Evolutionary conservation across 176 grass and related monocot species (phyloP).

Genomic region (Oryza glumipatula): DNA sequence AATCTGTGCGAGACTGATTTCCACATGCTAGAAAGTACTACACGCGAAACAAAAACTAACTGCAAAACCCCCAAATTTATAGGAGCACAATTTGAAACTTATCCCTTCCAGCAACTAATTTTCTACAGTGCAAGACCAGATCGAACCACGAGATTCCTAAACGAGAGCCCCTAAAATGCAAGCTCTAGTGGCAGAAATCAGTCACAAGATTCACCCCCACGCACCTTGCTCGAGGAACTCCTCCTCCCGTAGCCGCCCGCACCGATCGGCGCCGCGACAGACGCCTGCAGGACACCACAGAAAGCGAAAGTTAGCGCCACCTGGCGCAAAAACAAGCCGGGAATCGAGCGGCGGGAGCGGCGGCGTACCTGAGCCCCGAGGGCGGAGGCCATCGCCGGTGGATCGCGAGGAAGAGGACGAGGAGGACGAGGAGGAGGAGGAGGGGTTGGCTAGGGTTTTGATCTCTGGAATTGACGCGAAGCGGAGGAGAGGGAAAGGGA

Average conservation of each 20-base stretch:
- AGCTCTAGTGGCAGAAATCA: not conserved
- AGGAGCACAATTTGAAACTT: not conserved
- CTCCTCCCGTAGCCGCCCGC: conserved; percentile 15
- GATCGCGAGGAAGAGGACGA: not conserved
- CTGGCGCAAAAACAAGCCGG: no score
- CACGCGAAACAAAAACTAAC: not conserved
- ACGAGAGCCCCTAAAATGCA: not conserved
- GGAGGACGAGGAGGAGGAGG: conserved; percentile 10
- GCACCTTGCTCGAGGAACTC: conserved; percentile 42
- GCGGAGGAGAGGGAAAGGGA: conserved; percentile 12
- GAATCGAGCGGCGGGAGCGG: not conserved
- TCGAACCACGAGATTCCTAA: conserved; percentile 21
- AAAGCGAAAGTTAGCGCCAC: not conserved
- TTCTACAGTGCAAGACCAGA: conserved; percentile 21
- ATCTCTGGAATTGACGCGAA: conserved; percentile 40
- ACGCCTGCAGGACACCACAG: conserved; percentile 35
- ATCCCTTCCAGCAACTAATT: not conserved
- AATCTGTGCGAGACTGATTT: not conserved
- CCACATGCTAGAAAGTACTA: not conserved
- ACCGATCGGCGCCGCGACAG: conserved; percentile 22
- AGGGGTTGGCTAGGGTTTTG: conserved; percentile 45
- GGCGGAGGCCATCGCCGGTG: conserved; percentile 30
- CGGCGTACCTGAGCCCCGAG: conserved; percentile 45
- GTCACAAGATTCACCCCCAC: not conserved
- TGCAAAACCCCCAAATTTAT: not conserved